Evolutionary conservation across 2,329 filamentous ascomycete genomes (phyloP).

Genomic region (Scleromitrula shiraiana): DNA sequence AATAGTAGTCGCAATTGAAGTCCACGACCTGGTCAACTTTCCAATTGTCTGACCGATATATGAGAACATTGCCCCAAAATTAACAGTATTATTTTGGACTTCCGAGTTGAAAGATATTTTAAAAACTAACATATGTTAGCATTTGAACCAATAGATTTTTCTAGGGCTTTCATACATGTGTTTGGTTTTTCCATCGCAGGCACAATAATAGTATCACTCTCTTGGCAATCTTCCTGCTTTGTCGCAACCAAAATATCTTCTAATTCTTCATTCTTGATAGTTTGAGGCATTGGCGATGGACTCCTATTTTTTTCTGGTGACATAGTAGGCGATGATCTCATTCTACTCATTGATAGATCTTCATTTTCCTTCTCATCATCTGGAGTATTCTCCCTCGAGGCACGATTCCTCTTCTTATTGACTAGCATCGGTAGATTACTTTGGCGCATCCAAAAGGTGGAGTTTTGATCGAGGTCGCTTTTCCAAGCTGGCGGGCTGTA

Average conservation of each 20-base stretch:
- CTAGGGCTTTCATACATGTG: slow-evolving; percentile 41
- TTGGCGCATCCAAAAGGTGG: slow-evolving; percentile 42
- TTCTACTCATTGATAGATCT: slow-evolving; percentile 23
- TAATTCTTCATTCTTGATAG: slow-evolving; percentile 30
- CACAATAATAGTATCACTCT: slow-evolving; percentile 12
- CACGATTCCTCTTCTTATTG: slow-evolving; percentile 39
- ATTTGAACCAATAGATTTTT: slow-evolving; percentile 6
- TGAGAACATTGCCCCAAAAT: slow-evolving; percentile 65
- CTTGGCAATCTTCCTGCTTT: slow-evolving; percentile 24
- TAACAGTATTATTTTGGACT: slow-evolving; percentile 78
- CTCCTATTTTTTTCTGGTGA: slow-evolving; percentile 50
- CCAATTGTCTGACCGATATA: slow-evolving; percentile 54
- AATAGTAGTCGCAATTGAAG: slow-evolving; percentile 55
- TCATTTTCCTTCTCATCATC: slow-evolving; percentile 50
- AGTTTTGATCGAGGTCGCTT: slow-evolving; percentile 33
- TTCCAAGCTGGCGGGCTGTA: slow-evolving; percentile 62
- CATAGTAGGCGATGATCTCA: slow-evolving; percentile 40
- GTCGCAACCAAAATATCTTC: slow-evolving; percentile 31
- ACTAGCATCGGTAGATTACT: slow-evolving; percentile 36
- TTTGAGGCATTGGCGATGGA: slow-evolving; percentile 41
- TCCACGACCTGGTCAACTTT: slow-evolving; percentile 59
- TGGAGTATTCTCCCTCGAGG: slow-evolving; percentile 50
- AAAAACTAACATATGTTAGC: slow-evolving; percentile 54
- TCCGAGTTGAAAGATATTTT: slow-evolving; percentile 82
- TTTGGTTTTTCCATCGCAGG: slow-evolving; percentile 30